Conservation (phyloP, 1,139 yeast species). For the Pichia sp. region DNA sequence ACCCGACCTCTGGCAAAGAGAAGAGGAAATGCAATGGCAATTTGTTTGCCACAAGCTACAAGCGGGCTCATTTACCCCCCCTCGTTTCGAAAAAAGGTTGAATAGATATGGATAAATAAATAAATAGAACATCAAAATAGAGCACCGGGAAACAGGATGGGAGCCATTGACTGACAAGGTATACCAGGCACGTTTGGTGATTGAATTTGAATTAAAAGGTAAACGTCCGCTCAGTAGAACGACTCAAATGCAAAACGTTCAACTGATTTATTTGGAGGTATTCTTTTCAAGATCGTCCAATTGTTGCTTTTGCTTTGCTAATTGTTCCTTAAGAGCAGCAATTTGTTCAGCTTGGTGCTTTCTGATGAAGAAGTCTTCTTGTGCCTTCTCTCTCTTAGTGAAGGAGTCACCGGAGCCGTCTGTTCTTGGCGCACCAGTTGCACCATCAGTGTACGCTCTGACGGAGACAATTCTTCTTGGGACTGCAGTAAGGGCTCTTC, state of each 20-base stretch:
- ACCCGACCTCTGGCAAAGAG: no score
- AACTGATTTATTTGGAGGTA: constrained; percentile 11
- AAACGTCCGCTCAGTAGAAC: background rate
- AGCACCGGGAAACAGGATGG: no score
- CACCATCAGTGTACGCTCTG: constrained; percentile 46
- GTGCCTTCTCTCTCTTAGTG: constrained; percentile 63
- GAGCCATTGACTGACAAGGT: background rate
- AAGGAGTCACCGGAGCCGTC: constrained; percentile 45
- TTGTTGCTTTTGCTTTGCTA: constrained; percentile 43
- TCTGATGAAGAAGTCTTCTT: constrained; percentile 56
- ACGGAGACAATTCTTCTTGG: constrained; percentile 28
- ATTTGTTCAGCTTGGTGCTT: constrained; percentile 59
- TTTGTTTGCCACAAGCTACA: no score
- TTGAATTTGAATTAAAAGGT: background rate
- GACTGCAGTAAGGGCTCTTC: constrained; percentile 31
- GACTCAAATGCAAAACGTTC: no score
- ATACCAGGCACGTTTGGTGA: no score
- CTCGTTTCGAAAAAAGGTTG: no score
- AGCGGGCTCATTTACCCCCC: no score
- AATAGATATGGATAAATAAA: background rate
- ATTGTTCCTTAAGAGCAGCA: constrained; percentile 42
- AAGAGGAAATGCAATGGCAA: no score
- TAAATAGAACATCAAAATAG: no score
- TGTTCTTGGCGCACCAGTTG: constrained; percentile 48
- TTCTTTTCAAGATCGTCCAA: constrained; percentile 30